Evolutionary conservation across 306 rosid species (phyloP).

Genomic region (Crotalaria pallida): DNA sequence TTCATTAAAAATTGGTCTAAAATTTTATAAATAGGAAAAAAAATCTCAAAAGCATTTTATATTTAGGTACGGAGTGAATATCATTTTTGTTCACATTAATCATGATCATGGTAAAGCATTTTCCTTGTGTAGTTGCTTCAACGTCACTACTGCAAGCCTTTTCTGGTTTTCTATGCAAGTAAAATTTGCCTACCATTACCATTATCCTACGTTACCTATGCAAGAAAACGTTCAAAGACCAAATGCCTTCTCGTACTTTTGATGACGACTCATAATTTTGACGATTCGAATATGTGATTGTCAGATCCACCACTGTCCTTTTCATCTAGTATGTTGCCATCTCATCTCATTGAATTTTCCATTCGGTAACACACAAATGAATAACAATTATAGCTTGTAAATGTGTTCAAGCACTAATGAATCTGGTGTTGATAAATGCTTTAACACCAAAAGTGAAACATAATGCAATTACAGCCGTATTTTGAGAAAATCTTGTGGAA

Average conservation of each 20-base stretch:
- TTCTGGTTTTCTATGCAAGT: not conserved
- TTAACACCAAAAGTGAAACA: not conserved
- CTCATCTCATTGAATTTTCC: not conserved
- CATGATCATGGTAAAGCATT: not conserved
- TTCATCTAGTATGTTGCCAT: not conserved
- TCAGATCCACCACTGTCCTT: too few species aligned
- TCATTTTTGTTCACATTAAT: too few species aligned
- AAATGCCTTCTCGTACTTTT: not conserved
- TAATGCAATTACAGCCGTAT: too few species aligned
- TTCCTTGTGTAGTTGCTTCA: not conserved
- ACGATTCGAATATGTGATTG: not conserved
- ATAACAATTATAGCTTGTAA: not conserved
- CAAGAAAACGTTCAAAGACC: not conserved
- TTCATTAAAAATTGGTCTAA: too few species aligned
- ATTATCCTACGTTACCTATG: constrained; percentile 6
- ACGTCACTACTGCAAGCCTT: not conserved
- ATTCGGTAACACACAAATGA: not conserved
- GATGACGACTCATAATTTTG: not conserved
- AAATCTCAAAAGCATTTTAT: too few species aligned
- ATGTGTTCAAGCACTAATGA: not conserved
- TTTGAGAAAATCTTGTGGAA: too few species aligned
- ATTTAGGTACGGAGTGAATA: too few species aligned
- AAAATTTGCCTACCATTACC: not conserved
- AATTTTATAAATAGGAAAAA: too few species aligned
- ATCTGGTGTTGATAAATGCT: not conserved